phyloP scores from a whole-genome alignment of 148 eudicot species.

The Diospyros kaki region DNA sequence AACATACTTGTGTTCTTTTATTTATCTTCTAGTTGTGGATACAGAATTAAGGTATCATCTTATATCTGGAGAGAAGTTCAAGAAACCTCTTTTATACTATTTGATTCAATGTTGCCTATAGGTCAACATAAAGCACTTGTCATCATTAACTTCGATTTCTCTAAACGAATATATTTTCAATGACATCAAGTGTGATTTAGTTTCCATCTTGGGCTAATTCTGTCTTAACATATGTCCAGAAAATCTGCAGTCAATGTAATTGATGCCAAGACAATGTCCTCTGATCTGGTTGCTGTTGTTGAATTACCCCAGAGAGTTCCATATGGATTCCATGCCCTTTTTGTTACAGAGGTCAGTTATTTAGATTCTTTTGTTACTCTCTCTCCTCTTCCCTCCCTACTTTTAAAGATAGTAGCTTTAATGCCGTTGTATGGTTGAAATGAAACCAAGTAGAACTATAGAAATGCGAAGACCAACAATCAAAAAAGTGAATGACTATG shows the following conservation, averaged over 20 bases:
- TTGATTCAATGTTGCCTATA: not conserved
- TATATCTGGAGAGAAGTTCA: not conserved
- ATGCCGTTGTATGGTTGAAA: not conserved
- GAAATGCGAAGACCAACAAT: not conserved
- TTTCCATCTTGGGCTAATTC: not conserved
- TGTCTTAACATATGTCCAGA: conserved; percentile 33
- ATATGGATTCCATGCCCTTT: conserved; percentile 95
- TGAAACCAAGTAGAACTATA: not conserved
- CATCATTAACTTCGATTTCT: too few species aligned
- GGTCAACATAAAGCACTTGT: not conserved
- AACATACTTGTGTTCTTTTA: not conserved
- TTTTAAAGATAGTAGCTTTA: not conserved
- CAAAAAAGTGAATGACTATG: not conserved
- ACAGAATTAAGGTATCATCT: not conserved
- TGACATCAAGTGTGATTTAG: not conserved
- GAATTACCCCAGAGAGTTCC: conserved; percentile 88
- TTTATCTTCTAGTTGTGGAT: not conserved
- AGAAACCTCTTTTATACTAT: not conserved
- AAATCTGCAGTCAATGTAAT: conserved; percentile 79
- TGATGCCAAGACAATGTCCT: conserved; percentile 91
- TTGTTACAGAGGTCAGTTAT: conserved; percentile 76
- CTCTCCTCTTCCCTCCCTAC: not conserved
- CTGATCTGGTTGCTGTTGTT: conserved; percentile 87
- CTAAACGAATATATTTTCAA: not conserved
- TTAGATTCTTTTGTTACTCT: not conserved